Evolutionary conservation across 345 rosid genomes (phyloP), one percentile per base, ranked within the genome.

Genomic region (Lumnitzera racemosa): DNA sequence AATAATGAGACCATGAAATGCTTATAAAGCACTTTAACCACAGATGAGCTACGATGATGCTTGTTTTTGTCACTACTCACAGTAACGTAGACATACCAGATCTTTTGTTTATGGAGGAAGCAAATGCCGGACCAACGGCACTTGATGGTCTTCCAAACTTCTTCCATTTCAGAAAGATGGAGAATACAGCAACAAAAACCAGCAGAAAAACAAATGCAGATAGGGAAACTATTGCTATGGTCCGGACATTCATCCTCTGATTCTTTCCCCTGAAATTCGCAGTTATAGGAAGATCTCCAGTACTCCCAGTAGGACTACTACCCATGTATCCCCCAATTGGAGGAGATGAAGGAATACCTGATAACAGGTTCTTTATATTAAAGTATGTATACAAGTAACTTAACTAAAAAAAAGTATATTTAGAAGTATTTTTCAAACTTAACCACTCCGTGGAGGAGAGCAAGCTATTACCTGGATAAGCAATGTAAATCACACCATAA

Each of bases 311-410:
- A 47, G 97, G 97, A 73, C 80, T 83, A 67, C 66, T 82, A 23
- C 80, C 89, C n/a, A 15, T 36, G 74, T n/a, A 49, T 73, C 63
- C 67, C 67, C 75, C 83, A 73, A 76, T 64, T 49, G 99, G 83
- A 20, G 89, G 81, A 62, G 98, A 85, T 70, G 95, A 83, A 63
- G 99, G 89, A 68, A 88, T 58, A 67, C 96, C 99, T 90, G 83
- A 67, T 54, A 61, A 60, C 24, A 53, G 54, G 56, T 57, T 51
- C 57, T 31, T 29, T 56, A 52, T 58, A 68, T 64, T 70, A 47
- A 71, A 66, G 49, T 71, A 60, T 52, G 20, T 31, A 20, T 20
- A 20, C 20, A 20, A 20, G 20, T 20, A 20, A 20, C 20, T 20
- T 20, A 20, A 20, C 20, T 20, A 20, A 20, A 20, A 20, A 20